phyloP scores from a whole-genome alignment of 768 basidiomycete genomes.

The Coprinopsis marcescibilis region DNA sequence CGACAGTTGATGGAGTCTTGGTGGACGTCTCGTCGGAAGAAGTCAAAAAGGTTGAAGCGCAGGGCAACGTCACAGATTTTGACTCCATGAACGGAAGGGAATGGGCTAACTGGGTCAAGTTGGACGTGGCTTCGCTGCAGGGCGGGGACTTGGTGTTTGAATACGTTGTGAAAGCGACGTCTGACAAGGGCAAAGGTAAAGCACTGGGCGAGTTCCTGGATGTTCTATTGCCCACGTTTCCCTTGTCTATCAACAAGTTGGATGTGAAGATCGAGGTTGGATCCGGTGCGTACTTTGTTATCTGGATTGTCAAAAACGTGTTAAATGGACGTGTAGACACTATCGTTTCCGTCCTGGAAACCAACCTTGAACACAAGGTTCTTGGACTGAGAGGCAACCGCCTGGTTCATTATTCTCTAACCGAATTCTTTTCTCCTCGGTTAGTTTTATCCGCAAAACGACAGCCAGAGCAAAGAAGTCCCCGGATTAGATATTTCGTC shows the following conservation, averaged over 20 bases:
- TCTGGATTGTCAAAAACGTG: slow-evolving; percentile 10
- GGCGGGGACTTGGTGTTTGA: slow-evolving; percentile 54
- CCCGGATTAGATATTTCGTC: slow-evolving; percentile 10
- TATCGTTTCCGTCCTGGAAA: slow-evolving; percentile 37
- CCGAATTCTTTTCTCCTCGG: slow-evolving; percentile 53
- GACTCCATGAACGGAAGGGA: slow-evolving; percentile 50
- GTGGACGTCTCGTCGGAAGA: slow-evolving; percentile 53
- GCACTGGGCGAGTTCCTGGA: slow-evolving; percentile 25
- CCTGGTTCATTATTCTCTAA: slow-evolving; percentile 52
- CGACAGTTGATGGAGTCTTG: slow-evolving; percentile 60
- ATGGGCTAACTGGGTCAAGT: slow-evolving; percentile 62
- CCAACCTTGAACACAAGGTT: slow-evolving; percentile 55
- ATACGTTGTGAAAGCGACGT: slow-evolving; percentile 52
- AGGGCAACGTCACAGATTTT: slow-evolving; percentile 38
- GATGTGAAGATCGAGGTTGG: slow-evolving; percentile 53
- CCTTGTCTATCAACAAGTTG: slow-evolving; percentile 60
- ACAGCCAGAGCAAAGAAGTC: background rate
- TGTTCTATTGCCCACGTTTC: slow-evolving; percentile 65
- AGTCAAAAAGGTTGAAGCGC: slow-evolving; percentile 30
- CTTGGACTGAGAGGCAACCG: slow-evolving; percentile 32
- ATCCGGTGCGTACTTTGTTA: slow-evolving; percentile 37
- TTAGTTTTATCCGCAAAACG: slow-evolving; percentile 29
- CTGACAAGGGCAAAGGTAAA: slow-evolving; percentile 31
- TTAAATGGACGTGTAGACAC: slow-evolving; percentile 30
- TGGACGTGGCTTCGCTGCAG: slow-evolving; percentile 46